phyloP scores from a whole-genome alignment of 2,329 filamentous ascomycete species.

The Cladosporium halotolerans region DNA sequence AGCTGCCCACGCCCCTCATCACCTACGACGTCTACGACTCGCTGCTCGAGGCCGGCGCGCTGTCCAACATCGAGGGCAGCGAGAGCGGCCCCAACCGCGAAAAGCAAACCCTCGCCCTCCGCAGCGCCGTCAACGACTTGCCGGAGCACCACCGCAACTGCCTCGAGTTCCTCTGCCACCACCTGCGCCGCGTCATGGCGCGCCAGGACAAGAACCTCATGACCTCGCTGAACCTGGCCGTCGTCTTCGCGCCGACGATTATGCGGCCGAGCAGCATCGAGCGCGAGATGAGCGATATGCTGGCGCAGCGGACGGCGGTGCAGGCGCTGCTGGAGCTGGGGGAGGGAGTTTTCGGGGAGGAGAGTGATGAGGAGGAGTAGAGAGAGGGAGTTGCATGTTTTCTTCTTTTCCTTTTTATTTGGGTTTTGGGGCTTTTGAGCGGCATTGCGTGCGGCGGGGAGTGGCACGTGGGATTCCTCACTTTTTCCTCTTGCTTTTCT shows the following conservation, averaged over 20 bases:
- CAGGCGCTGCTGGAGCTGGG: constrained; percentile 92
- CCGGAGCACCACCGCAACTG: constrained; percentile 81
- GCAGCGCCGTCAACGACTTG: constrained; percentile 68
- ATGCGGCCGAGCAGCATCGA: constrained; percentile 88
- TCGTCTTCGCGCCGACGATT: constrained; percentile 96
- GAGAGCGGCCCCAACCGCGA: constrained; percentile 62
- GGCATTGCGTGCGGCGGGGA: not conserved
- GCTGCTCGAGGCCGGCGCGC: constrained; percentile 65
- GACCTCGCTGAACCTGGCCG: constrained; percentile 91
- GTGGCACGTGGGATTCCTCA: not conserved
- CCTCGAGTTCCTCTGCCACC: constrained; percentile 89
- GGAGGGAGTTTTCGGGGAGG: constrained; percentile 61
- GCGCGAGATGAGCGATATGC: constrained; percentile 93
- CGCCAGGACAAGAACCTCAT: constrained; percentile 85
- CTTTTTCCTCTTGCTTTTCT: not conserved
- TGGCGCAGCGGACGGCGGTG: constrained; percentile 83
- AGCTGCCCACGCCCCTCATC: constrained; percentile 79
- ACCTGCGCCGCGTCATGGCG: constrained; percentile 78
- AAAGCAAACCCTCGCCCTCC: constrained; percentile 49
- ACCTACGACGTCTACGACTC: constrained; percentile 90
- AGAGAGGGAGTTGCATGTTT: not conserved
- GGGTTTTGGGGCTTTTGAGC: not conserved
- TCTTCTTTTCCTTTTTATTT: not conserved
- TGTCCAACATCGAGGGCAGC: constrained; percentile 49
- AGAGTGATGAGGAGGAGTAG: constrained; percentile 11